A percentile compares a stretch with the other conserved stretches of the same genome.
These are phyloP conservation scores for Trichoderma erinaceum DNA, from an alignment of 495 filamentous ascomycete genomes.

Conservation along the genomic window DNA sequence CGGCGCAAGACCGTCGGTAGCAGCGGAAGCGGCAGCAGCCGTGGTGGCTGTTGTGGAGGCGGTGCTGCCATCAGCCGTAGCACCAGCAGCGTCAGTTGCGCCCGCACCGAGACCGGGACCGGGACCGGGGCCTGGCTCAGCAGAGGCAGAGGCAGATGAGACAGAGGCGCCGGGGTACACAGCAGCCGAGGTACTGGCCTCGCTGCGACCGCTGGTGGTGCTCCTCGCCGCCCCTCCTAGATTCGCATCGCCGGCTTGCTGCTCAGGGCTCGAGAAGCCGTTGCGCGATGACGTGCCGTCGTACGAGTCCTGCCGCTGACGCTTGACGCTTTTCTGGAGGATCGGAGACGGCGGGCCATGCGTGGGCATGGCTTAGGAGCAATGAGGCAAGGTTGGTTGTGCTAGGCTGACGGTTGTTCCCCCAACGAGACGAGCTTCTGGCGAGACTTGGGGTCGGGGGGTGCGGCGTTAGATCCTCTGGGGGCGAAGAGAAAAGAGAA, in stretches of 20 bases:
- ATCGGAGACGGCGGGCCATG: slow-evolving; percentile 39
- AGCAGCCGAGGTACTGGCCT: slow-evolving; percentile 2
- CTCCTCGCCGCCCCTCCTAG: not conserved
- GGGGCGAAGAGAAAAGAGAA: not conserved
- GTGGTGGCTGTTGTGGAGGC: not conserved
- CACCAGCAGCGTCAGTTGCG: slow-evolving; percentile 12
- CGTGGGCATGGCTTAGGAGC: slow-evolving; percentile 31
- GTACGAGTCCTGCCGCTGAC: slow-evolving; percentile 43
- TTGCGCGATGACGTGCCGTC: slow-evolving; percentile 24
- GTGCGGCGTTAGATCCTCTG: not conserved
- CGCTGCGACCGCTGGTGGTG: not conserved
- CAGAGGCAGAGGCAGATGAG: slow-evolving; percentile 28
- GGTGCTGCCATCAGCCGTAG: not conserved
- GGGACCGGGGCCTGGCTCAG: slow-evolving; percentile 29
- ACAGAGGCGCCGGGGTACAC: slow-evolving; percentile 16
- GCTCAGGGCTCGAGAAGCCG: slow-evolving; percentile 6
- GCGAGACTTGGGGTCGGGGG: not conserved
- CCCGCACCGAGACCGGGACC: slow-evolving; percentile 16
- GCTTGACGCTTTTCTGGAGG: slow-evolving; percentile 40
- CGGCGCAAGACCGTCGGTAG: not conserved
- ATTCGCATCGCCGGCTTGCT: slow-evolving; percentile 2
- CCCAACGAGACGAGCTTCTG: not conserved
- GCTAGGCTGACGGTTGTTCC: not conserved
- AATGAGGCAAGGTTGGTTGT: slow-evolving; percentile 15
- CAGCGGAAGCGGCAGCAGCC: not conserved